Base-by-base conservation (phyloP, 352 stramenopile genomes). In the Phytophthora pistaciae region DNA sequence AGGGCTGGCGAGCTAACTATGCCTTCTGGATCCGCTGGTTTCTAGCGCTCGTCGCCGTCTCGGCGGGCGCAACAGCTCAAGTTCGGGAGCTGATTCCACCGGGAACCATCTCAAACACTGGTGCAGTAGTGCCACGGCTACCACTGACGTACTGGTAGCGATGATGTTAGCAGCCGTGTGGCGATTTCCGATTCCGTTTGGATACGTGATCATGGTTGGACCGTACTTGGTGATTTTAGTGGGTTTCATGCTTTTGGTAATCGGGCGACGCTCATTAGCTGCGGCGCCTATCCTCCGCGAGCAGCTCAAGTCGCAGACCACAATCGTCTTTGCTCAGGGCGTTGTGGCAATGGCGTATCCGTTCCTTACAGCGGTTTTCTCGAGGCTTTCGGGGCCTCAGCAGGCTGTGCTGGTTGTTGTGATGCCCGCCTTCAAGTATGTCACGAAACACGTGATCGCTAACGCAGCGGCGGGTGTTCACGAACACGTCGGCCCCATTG, bases 141-240 rank as follows among this genome's bases (percentile, higher is more conserved):
- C 55, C 18, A 13, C 6, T 0, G 52, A 71, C 23, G 14, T 66
- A 3, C 48, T 18, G 16, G 23, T 44, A 16, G 57, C 68, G 5
- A 65, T 71, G 9, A 8, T 60, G 0, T 20, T 75, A 10, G 66
- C 40, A 20, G 46, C 14, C 1, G 1, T 56, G 21, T 70, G 53
- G 70, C 40, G 14, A 23, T 79, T 73, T 21, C 72, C 62, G 5
- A 56, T 76, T n/a, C 72, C 67, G 8, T 79, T 76, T 33, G 60
- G 46, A 7, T 53, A 60, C n/a, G 21, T 68, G 13, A 5, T 76
- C 6, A 60, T 56, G 31, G 16, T 52, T 9, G 29, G 59, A 0
- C 66, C 62, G 5, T 70, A 67, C 36, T 5, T 56, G 20, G 16
- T 38, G 20, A 21, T 73, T 38, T 25, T 76, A 5, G 29, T 56